Evolutionary conservation across 106 monocot genomes (phyloP).

Genomic region (Ottelia alismoides): DNA sequence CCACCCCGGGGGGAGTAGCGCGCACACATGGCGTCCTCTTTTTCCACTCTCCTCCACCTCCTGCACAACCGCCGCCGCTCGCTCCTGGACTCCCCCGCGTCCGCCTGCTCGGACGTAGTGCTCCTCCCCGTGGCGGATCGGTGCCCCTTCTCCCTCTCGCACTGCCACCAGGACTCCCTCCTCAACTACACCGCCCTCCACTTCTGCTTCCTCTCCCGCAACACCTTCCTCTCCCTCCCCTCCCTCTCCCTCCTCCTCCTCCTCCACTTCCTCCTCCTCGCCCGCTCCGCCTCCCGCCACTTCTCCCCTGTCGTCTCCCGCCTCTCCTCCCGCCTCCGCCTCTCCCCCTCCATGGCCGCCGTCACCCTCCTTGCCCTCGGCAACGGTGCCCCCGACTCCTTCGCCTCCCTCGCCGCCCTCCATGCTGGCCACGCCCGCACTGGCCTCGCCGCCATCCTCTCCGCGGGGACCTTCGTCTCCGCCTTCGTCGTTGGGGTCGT

Average conservation of each 20-base stretch:
- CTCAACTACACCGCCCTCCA: slow-evolving; percentile 44
- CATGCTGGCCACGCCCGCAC: slow-evolving; percentile 42
- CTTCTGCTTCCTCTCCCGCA: slow-evolving; percentile 22
- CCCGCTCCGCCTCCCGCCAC: slow-evolving; percentile 68
- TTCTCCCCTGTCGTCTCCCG: no score
- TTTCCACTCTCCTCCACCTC: no score
- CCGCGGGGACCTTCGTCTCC: no score
- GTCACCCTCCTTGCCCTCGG: no score
- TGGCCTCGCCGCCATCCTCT: slow-evolving; percentile 69
- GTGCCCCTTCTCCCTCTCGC: slow-evolving; percentile 13
- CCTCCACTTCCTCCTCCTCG: slow-evolving; percentile 34
- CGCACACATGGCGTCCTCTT: no score
- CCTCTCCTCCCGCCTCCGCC: no score
- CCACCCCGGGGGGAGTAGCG: no score
- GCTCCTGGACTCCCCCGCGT: not conserved
- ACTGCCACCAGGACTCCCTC: slow-evolving; percentile 9
- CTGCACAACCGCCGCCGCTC: not conserved
- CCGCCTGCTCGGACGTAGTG: slow-evolving; percentile 12
- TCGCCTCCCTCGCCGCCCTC: slow-evolving; percentile 61
- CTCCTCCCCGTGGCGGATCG: slow-evolving; percentile 5
- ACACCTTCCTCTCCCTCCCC: slow-evolving; percentile 8
- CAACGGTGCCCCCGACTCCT: slow-evolving; percentile 78
- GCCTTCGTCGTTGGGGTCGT: slow-evolving; percentile 84
- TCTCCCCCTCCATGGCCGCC: no score
- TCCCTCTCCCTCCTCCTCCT: slow-evolving; percentile 25